These are phyloP conservation scores for Boechera stricta DNA, from an alignment of 345 rosid species.

Conservation along the genomic window DNA sequence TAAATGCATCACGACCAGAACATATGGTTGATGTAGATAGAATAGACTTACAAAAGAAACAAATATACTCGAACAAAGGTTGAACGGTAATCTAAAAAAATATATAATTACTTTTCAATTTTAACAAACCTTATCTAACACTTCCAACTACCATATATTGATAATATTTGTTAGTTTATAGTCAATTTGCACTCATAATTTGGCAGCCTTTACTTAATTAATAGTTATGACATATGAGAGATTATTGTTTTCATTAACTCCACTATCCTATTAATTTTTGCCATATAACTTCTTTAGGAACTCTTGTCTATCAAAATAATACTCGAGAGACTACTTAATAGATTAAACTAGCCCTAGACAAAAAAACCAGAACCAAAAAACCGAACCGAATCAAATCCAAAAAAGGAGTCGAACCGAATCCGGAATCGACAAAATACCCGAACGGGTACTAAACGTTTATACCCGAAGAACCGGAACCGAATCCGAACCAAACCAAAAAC, in stretches of 20 bases:
- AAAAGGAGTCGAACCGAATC: too few species aligned
- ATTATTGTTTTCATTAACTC: neutral
- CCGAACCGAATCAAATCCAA: too few species aligned
- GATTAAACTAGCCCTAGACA: neutral
- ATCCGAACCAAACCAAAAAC: too few species aligned
- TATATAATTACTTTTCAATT: neutral
- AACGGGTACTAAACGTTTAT: too few species aligned
- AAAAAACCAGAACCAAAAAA: too few species aligned
- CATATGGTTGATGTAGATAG: neutral
- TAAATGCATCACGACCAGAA: conserved; percentile 14
- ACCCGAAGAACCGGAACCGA: too few species aligned
- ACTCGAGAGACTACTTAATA: too few species aligned
- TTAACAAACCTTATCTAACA: neutral
- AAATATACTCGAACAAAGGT: neutral
- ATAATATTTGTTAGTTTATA: neutral
- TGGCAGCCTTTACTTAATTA: neutral
- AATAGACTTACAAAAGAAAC: neutral
- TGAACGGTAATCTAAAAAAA: neutral
- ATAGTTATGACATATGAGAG: neutral
- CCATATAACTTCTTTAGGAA: too few species aligned
- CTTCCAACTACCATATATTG: neutral
- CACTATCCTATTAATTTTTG: neutral
- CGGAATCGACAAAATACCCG: too few species aligned
- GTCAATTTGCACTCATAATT: neutral
- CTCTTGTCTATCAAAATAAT: neutral